Evolutionary conservation across 1,284 basidiomycete genomes (phyloP).

Genomic region (Ustilago tritici): DNA sequence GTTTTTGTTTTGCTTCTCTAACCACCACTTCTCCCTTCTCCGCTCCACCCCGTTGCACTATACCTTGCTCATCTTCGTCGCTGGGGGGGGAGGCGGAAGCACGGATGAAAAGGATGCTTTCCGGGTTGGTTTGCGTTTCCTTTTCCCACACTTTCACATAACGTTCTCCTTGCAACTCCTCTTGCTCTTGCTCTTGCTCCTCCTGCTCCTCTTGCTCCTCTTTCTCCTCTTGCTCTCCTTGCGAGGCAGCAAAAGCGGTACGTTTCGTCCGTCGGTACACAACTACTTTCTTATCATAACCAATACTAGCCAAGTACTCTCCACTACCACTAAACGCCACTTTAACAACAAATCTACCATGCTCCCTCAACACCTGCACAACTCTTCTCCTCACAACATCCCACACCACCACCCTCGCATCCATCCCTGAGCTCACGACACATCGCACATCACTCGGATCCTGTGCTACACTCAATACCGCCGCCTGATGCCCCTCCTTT

Average conservation of each 20-base stretch:
- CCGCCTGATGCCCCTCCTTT: slow-evolving; percentile 53
- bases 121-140: slow-evolving; percentile 58
- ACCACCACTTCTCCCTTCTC: slow-evolving; percentile 1
- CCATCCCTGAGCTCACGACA: slow-evolving; percentile 61
- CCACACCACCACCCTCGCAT: slow-evolving; percentile 62
- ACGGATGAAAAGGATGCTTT: slow-evolving; percentile 60
- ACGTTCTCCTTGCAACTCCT: slow-evolving; percentile 30
- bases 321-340: slow-evolving; percentile 52
- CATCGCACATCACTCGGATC: slow-evolving; percentile 51
- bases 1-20: slow-evolving; percentile 26
- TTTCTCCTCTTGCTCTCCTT: not conserved
- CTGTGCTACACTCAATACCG: slow-evolving; percentile 57
- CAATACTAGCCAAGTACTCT: slow-evolving; percentile 58
- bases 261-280: slow-evolving; percentile 49
- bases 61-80: not conserved
- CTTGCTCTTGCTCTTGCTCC: slow-evolving; percentile 22
- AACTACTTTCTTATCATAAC: slow-evolving; percentile 60
- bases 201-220: slow-evolving; percentile 30
- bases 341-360: slow-evolving; percentile 62
- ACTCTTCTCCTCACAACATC: slow-evolving; percentile 45
- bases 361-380: slow-evolving; percentile 55
- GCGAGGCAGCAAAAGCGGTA: slow-evolving; percentile 7
- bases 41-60: not conserved
- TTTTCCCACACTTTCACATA: slow-evolving; percentile 51
- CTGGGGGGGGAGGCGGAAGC: slow-evolving; percentile 29